These are phyloP conservation scores for Cyclospora cayetanensis DNA, from an alignment of 169 alveolate species.

Conservation along the genomic window DNA sequence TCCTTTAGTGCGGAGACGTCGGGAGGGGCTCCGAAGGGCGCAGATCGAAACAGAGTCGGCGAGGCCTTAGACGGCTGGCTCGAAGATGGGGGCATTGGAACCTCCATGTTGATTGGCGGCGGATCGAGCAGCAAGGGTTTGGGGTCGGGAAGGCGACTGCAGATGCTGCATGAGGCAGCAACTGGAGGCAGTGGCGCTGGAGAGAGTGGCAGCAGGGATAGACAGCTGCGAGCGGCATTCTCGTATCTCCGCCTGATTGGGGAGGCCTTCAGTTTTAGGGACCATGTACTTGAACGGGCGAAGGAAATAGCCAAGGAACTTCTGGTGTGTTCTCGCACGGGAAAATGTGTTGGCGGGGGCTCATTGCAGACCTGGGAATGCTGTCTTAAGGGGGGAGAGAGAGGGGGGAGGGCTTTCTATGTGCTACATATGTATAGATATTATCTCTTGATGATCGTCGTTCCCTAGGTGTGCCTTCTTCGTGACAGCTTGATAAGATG, in stretches of 20 bases:
- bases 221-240: slow-evolving; percentile 83
- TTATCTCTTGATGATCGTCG: no score
- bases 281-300: slow-evolving; percentile 83
- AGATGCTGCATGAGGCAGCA: slow-evolving; percentile 81
- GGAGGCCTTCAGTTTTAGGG: slow-evolving; percentile 83
- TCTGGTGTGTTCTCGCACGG: slow-evolving; percentile 63
- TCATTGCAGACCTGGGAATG: no score
- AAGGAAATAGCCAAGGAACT: slow-evolving; percentile 72
- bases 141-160: slow-evolving; percentile 76
- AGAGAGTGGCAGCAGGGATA: slow-evolving; percentile 75
- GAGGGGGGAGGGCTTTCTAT: no score
- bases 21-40: slow-evolving; percentile 79
- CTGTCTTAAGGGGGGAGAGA: no score
- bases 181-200: slow-evolving; percentile 65
- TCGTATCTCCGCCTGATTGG: slow-evolving; percentile 81
- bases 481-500: no score
- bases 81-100: slow-evolving; percentile 81
- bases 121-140: slow-evolving; percentile 77
- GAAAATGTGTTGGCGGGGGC: no score
- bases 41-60: slow-evolving; percentile 89
- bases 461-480: no score
- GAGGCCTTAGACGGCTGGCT: slow-evolving; percentile 90
- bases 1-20: slow-evolving; percentile 79
- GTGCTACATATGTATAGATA: no score
- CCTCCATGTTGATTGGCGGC: slow-evolving; percentile 85